Percentiles rank a stretch among this genome's conserved stretches.
These are phyloP conservation scores for Calocera viscosa DNA, from an alignment of 768 basidiomycete genomes.

Conservation along the genomic window DNA sequence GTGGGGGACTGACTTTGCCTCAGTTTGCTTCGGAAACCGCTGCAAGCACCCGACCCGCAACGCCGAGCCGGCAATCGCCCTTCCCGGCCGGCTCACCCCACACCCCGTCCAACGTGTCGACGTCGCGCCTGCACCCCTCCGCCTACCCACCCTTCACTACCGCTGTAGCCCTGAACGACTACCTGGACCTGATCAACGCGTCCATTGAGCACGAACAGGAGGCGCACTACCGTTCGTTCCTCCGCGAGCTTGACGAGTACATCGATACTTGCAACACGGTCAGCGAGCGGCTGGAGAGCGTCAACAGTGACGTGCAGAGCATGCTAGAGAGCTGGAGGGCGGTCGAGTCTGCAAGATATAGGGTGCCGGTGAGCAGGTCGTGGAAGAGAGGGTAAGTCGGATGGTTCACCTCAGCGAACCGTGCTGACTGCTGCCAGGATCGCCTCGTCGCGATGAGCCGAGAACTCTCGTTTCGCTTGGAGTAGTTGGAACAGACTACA, in stretches of 20 bases:
- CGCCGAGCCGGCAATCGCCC: conserved; percentile 4
- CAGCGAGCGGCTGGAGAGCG: conserved; percentile 54
- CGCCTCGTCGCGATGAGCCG: conserved; percentile 63
- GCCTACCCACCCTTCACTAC: conserved; percentile 67
- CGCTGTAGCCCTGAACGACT: conserved; percentile 96
- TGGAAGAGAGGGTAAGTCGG: conserved; percentile 71
- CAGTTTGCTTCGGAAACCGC: conserved; percentile 19
- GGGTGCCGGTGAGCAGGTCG: conserved; percentile 75
- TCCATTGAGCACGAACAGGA: conserved; percentile 90
- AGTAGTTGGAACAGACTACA: conserved; percentile 96
- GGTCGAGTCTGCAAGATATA: conserved; percentile 84
- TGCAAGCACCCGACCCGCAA: conserved; percentile 21
- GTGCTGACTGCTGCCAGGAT: conserved; percentile 33
- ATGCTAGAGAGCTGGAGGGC: conserved; percentile 78
- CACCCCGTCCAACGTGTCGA: conserved; percentile 15
- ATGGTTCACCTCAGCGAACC: not conserved
- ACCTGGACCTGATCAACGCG: conserved; percentile 80
- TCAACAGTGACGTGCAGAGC: conserved; percentile 58
- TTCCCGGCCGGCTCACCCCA: conserved; percentile 16
- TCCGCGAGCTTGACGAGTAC: conserved; percentile 62
- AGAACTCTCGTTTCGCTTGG: conserved; percentile 66
- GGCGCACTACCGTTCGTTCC: conserved; percentile 76
- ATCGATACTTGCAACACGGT: conserved; percentile 65
- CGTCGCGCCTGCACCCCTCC: conserved; percentile 36
- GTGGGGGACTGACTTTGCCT: not conserved